Percentiles rank a stretch among this genome's conserved stretches.
These are phyloP conservation scores for Bruguiera hainesii DNA, from an alignment of 441 rosid species.

Conservation along the genomic window DNA sequence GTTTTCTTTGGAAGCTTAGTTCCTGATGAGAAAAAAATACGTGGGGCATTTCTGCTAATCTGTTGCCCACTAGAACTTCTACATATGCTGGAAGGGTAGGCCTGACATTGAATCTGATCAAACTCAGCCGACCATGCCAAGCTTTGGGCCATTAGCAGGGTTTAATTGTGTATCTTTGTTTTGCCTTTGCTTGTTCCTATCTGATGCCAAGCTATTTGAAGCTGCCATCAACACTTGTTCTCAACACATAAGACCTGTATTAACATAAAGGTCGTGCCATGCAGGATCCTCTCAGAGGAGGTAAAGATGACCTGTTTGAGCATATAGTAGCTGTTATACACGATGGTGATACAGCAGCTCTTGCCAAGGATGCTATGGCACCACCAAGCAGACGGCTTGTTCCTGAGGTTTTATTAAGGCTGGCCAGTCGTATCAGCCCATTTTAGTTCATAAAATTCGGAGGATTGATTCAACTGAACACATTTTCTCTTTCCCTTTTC, in stretches of 20 bases:
- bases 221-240: background rate
- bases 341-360: constrained; percentile 57
- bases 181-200: background rate
- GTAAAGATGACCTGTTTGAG: constrained; percentile 72
- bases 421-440: constrained; percentile 76
- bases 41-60: too few species aligned
- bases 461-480: background rate
- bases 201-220: background rate
- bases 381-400: constrained; percentile 76
- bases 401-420: constrained; percentile 61
- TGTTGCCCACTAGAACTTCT: too few species aligned
- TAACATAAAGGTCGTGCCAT: background rate
- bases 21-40: too few species aligned
- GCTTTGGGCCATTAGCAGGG: background rate
- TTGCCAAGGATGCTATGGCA: constrained; percentile 54
- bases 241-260: background rate
- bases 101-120: background rate
- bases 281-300: constrained; percentile 98
- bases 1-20: too few species aligned
- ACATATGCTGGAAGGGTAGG: background rate
- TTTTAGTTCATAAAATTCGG: constrained; percentile 34
- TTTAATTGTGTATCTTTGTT: background rate
- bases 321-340: constrained; percentile 65
- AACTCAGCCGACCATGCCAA: background rate
- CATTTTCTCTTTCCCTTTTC: background rate